Percentiles rank a stretch among this genome's conserved stretches.
These are phyloP conservation scores for Tulasnella sp. DNA, from an alignment of 768 basidiomycete genomes.

Conservation along the genomic window DNA sequence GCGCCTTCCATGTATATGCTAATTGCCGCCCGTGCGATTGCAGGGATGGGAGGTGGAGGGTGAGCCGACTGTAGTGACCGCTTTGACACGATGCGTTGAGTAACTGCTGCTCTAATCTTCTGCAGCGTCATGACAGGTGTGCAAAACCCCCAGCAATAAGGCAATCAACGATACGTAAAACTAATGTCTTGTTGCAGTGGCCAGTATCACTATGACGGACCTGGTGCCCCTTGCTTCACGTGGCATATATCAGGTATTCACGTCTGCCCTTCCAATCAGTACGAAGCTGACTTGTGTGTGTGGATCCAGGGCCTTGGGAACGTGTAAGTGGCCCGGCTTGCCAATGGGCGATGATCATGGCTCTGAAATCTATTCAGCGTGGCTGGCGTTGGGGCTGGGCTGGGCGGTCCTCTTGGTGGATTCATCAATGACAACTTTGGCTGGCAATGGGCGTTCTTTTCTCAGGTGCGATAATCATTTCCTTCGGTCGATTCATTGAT, in stretches of 20 bases:
- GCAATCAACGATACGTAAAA: too few relatives aligned
- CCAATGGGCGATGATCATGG: background rate
- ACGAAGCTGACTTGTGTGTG: too few relatives aligned
- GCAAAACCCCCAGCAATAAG: slow-evolving; percentile 53
- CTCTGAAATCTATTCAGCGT: slow-evolving; percentile 47
- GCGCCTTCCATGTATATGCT: slow-evolving; percentile 77
- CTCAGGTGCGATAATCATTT: slow-evolving; percentile 58
- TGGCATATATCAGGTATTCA: slow-evolving; percentile 83
- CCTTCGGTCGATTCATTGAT: slow-evolving; percentile 37
- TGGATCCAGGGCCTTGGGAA: slow-evolving; percentile 57
- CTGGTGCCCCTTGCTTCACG: slow-evolving; percentile 70
- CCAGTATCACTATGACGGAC: slow-evolving; percentile 76
- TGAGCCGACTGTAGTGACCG: slow-evolving; percentile 34
- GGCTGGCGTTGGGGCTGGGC: slow-evolving; percentile 58
- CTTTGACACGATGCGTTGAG: background rate
- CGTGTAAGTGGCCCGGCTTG: slow-evolving; percentile 41
- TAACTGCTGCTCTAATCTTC: background rate
- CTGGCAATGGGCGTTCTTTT: slow-evolving; percentile 44
- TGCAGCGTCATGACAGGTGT: slow-evolving; percentile 36
- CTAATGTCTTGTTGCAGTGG: slow-evolving; percentile 39
- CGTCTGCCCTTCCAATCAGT: slow-evolving; percentile 38
- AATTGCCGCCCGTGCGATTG: slow-evolving; percentile 70
- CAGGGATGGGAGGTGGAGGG: slow-evolving; percentile 90
- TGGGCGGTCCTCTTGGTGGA: slow-evolving; percentile 29
- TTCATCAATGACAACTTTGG: slow-evolving; percentile 67